Percentiles rank a stretch among this genome's conserved stretches.
phyloP scores from a whole-genome alignment of 495 filamentous ascomycete genomes.

The Talaromyces ruber region DNA sequence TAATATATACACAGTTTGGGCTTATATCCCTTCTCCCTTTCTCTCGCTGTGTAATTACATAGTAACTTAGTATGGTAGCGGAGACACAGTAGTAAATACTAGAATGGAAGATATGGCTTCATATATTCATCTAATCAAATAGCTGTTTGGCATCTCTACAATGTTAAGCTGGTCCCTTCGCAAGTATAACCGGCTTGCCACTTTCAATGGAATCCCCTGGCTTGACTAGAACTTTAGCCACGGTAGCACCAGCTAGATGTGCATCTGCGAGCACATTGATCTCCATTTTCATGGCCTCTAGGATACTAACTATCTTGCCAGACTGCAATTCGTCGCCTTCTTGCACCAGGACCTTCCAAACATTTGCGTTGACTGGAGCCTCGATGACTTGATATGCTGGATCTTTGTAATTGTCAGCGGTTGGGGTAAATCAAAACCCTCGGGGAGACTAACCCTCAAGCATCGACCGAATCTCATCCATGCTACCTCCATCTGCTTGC shows the following conservation, averaged over 20 bases:
- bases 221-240: constrained; percentile 33
- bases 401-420: constrained; percentile 16
- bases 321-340: constrained; percentile 27
- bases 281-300: constrained; percentile 53
- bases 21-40: too few relatives aligned
- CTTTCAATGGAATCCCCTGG: constrained; percentile 17
- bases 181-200: too few relatives aligned
- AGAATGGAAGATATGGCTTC: not conserved
- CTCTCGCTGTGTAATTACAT: not conserved
- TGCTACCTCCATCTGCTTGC: constrained; percentile 28
- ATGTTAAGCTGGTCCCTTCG: not conserved
- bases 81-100: not conserved
- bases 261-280: constrained; percentile 25
- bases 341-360: constrained; percentile 47
- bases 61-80: not conserved
- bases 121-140: not conserved
- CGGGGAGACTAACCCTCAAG: constrained; percentile 23
- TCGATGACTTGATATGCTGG: constrained; percentile 33
- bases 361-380: constrained; percentile 44
- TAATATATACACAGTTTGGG: not conserved
- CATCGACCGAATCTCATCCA: constrained; percentile 31
- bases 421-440: not conserved
- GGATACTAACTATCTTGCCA: constrained; percentile 27
- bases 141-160: not conserved
- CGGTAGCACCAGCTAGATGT: constrained; percentile 9